A percentile compares a stretch with the other conserved stretches of the same genome.
Evolutionary conservation across 2,329 filamentous ascomycete species (phyloP).

Genomic region (Botryotinia calthae): DNA sequence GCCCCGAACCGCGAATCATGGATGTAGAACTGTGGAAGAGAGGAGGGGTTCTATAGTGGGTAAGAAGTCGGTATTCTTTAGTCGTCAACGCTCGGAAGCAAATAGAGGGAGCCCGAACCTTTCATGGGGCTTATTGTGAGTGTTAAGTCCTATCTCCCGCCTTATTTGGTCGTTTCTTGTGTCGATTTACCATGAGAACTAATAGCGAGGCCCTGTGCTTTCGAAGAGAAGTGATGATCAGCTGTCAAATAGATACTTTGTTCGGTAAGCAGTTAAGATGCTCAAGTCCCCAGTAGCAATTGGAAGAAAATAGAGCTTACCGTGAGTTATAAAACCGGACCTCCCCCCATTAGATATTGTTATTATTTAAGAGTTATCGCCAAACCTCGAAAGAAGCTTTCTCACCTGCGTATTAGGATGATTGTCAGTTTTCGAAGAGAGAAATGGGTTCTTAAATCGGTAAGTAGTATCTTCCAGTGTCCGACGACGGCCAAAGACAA

Average conservation of each 20-base stretch:
- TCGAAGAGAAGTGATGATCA: background rate
- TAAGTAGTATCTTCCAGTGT: background rate
- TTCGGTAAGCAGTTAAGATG: background rate
- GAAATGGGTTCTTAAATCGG: background rate
- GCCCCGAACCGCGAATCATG: background rate
- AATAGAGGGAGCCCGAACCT: background rate
- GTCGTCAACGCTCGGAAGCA: background rate
- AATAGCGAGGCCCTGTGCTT: background rate
- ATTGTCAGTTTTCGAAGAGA: background rate
- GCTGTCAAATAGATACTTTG: background rate
- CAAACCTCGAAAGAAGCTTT: background rate
- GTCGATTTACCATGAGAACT: background rate
- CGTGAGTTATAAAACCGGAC: background rate
- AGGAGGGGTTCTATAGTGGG: background rate
- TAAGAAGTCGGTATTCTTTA: background rate
- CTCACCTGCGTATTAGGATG: background rate
- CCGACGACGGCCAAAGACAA: background rate
- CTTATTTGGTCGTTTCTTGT: background rate
- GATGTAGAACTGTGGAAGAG: background rate
- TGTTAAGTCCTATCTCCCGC: background rate
- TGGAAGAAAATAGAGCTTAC: background rate
- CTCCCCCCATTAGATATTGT: background rate
- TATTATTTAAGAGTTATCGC: background rate
- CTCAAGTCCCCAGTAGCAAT: background rate
- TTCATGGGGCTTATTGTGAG: background rate